Percentiles rank a stretch among this genome's conserved stretches.
phyloP scores from a whole-genome alignment of 805 yeast species.

The Cyberlindnera euphorbiiphila region DNA sequence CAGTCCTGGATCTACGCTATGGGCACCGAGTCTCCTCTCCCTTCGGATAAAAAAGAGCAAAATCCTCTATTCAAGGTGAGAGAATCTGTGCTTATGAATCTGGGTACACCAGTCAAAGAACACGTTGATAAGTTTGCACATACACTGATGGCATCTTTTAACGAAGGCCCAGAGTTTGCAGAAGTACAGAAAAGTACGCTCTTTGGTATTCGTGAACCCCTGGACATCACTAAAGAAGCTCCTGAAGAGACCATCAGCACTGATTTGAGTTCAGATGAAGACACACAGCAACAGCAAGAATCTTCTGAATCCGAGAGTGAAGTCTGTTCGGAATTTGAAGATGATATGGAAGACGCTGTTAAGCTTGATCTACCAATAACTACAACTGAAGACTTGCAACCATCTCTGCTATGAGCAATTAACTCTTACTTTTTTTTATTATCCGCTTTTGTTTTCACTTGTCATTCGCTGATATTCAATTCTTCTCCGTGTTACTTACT shows the following conservation, averaged over 20 bases:
- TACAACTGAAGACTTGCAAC: no score
- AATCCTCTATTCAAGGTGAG: slow-evolving; percentile 1
- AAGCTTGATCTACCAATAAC: no score
- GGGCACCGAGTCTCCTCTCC: slow-evolving; percentile 10
- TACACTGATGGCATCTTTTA: slow-evolving; percentile 8
- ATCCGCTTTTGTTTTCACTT: no score
- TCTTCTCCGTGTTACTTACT: not conserved
- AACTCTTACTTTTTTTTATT: not conserved
- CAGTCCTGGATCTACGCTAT: slow-evolving; percentile 26
- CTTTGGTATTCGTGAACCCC: slow-evolving; percentile 9
- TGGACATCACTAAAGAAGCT: no score
- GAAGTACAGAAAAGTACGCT: slow-evolving; percentile 10
- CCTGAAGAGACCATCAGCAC: no score
- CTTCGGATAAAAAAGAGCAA: not conserved
- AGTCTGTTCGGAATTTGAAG: no score
- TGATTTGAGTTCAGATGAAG: no score
- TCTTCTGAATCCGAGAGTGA: no score
- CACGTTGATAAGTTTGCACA: slow-evolving; percentile 9
- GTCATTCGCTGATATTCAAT: not conserved
- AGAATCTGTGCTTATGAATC: slow-evolving; percentile 3
- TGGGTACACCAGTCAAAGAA: slow-evolving; percentile 5
- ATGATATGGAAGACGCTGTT: no score
- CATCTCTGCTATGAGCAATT: no score
- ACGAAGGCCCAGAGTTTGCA: slow-evolving; percentile 12
- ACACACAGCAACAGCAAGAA: no score